These are phyloP conservation scores for Leptodontidium sp. DNA, from an alignment of 2,329 filamentous ascomycete genomes.

Conservation along the genomic window DNA sequence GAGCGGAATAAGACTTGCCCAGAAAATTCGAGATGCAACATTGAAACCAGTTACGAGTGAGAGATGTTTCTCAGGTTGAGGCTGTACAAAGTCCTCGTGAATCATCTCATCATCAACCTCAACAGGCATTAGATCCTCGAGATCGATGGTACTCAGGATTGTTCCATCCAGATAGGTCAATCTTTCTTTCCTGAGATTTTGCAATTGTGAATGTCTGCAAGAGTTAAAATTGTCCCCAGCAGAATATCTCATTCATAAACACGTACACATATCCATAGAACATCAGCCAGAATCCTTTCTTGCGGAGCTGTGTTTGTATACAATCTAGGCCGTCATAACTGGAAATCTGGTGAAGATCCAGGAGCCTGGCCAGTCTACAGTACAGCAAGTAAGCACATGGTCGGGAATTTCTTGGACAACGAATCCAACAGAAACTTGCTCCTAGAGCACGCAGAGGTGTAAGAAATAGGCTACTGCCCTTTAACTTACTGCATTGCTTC, in stretches of 20 bases:
- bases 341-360: conserved; percentile 46
- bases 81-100: conserved; percentile 31
- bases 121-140: conserved; percentile 47
- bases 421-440: neutral
- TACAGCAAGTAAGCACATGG: neutral
- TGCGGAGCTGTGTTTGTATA: conserved; percentile 49
- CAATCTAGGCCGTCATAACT: conserved; percentile 46
- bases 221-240: neutral
- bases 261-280: conserved; percentile 45
- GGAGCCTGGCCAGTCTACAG: conserved; percentile 43
- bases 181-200: conserved; percentile 39
- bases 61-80: conserved; percentile 35
- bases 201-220: conserved; percentile 35
- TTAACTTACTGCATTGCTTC: conserved; percentile 45
- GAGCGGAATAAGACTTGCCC: conserved; percentile 29
- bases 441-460: neutral
- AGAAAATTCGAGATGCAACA: conserved; percentile 44
- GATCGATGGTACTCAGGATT: conserved; percentile 44
- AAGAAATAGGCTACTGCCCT: neutral
- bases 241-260: neutral
- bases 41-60: conserved; percentile 46
- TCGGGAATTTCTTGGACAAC: neutral
- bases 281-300: conserved; percentile 50
- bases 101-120: conserved; percentile 47
- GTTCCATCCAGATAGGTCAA: conserved; percentile 45